Conservation (phyloP, 1,284 basidiomycete genomes). For the Boletus sp. region DNA sequence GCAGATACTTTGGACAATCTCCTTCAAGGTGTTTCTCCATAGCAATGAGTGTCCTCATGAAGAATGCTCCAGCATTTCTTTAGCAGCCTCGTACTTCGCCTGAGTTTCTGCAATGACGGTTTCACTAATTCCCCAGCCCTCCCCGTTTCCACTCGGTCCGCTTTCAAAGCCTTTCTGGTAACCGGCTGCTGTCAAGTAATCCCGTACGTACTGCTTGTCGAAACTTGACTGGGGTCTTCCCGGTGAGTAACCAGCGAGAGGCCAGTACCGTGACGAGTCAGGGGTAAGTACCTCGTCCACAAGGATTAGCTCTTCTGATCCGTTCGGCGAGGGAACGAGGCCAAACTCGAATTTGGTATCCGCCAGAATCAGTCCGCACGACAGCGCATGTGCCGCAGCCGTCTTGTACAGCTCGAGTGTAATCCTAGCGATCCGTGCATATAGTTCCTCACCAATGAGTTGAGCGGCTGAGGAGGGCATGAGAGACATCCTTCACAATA, state of each 20-base stretch:
- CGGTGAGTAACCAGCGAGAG: conserved; percentile 65
- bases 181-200: conserved; percentile 76
- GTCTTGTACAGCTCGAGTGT: conserved; percentile 71
- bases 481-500: conserved; percentile 2
- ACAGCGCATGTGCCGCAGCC: conserved; percentile 76
- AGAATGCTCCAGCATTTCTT: conserved; percentile 52
- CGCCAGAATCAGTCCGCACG: conserved; percentile 89
- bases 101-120: conserved; percentile 77
- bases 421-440: conserved; percentile 52
- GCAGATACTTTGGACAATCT: conserved; percentile 3
- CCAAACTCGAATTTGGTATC: conserved; percentile 95
- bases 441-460: conserved; percentile 69
- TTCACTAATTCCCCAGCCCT: conserved; percentile 74
- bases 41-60: conserved; percentile 8
- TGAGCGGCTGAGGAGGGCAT: conserved; percentile 45
- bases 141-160: conserved; percentile 61
- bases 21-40: background rate
- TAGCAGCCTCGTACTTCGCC: conserved; percentile 75
- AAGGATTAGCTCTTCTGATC: conserved; percentile 64
- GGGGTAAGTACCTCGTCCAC: conserved; percentile 97
- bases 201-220: conserved; percentile 95
- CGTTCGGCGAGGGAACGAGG: conserved; percentile 43
- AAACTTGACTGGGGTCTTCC: conserved; percentile 86
- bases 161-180: conserved; percentile 79
- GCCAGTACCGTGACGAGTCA: conserved; percentile 98